Base-by-base conservation (phyloP, 2,329 filamentous ascomycete genomes). In the Stemphylium lycopersici region DNA sequence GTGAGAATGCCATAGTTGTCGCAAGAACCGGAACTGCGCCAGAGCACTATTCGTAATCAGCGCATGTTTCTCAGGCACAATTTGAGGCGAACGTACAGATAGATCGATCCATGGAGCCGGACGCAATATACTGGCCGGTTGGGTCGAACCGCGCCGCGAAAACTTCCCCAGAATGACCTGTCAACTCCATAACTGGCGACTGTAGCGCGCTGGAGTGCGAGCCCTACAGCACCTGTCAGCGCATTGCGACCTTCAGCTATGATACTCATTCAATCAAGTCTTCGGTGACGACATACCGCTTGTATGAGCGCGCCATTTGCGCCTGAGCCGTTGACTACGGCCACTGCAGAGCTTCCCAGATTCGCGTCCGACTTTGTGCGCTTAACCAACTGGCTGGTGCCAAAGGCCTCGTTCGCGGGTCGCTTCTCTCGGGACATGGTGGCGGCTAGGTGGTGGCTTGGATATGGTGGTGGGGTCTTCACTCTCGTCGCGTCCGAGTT, bases 161-260 rank as follows among this genome's bases (percentile, higher is more conserved):
- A 42, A 99, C 86, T 78, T 99, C 95, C 16, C 91, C 92, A 29
- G 81, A 81, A 63, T 88, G 86, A 22, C 85, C 85, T 81, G 88
- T 89, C 50, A 99, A 81, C 77, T 98, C 91, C 92, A 98, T 97
- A 39, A 97, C 89, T 1, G 93, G 92, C 53, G 93, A 90, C 74
- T 96, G 88, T 26, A 99, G 83, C 47, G 85, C 87, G 73, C 91
- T 96, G 41, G 91, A 93, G 66, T 91, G 85, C 48, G 88, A 85
- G 58, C 85, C 84, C 92, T 96, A 76, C 48, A 45, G 43, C 48
- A 56, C 58, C 61, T 68, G 75, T 75, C 65, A 76, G 73, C 61
- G 45, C 59, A 55, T 52, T 34, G 42, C 53, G 36, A 36, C 40
- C 51, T 70, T 65, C 64, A 67, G 61, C 53, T 44, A 48, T 84